Base-by-base conservation (phyloP, 108 stramenopile genomes). In the Skeletonema tropicum region DNA sequence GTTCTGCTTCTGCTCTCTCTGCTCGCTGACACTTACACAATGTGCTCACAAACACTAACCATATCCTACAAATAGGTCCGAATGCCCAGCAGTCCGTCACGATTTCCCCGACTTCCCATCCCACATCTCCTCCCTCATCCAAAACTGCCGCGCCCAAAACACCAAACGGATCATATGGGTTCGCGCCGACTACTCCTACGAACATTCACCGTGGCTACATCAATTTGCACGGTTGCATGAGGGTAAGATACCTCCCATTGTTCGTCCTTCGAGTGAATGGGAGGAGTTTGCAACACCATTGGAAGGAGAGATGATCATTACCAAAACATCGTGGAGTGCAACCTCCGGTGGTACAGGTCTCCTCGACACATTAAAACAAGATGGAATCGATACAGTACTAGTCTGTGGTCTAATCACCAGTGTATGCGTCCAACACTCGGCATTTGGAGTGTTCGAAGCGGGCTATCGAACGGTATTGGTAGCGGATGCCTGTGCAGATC, bases 371-470 rank as follows among this genome's bases (percentile, higher is more conserved):
- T 66, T 90, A 36, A 31, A 48, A 46, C 31, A 49, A 13, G 63
- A 80, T 57, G 74, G 73, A 11, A 84, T 90, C 58, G 86, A 90
- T 30, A 86, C 83, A 9, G 87, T 88, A 0, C 59, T 88, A 26
- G 87, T 88, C 6, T 90, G 87, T 73, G 89, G 89, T 15, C 52
- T 90, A n/a, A 86, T 88, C 45, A 90, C 89, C 1, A 71, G 68
- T 36, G 89, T 90, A 6, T 90, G 89, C 70, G 89, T 90, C 23
- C 89, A 90, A 72, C 89, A 88, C 61, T 85, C 87, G 7, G 87
- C 89, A 32, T 90, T 88, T 74, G 82, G 85, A 10, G 62, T 90
- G 17, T 90, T 90, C 58, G 89, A 90, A 69, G 87, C 89, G 1
- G 89, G 89, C 14, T 88, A 74, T 75, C 75, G 86, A 19, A 87